Evolutionary conservation across 805 yeast genomes (phyloP), one percentile per base, ranked within the genome.

Genomic region (Candida saitoana): DNA sequence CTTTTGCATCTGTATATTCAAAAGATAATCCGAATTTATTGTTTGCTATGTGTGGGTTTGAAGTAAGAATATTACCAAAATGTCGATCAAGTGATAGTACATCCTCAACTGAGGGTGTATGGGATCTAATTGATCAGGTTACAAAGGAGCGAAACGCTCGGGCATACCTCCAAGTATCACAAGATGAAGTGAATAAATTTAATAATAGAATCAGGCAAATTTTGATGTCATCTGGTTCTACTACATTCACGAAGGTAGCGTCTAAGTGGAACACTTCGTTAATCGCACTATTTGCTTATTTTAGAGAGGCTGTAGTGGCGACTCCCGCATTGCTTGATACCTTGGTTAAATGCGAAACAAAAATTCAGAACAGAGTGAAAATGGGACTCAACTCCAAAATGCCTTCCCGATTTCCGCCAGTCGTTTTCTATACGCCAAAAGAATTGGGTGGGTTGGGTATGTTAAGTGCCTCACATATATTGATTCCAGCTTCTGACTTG

Each of bases 361-460:
- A 86, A 55, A 84, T 93, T 35, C 99, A 93, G 63, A 93, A 90
- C 41, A 74, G 96, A 49, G 96, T 93, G 15, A 93, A 93, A 58
- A 77, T 91, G 67, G 99, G 99, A 0, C 72, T 93, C 46, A 93
- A 93, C 55, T 91, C 98, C 11, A 93, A 93, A 63, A 93, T 93
- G 99, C 99, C 99, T 1, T 82, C 96, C 0, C 73, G 99, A 42
- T 93, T 93, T 65, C 99, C 99, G 3, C 99, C 99, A 0, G 97
- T 97, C 3, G 99, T 93, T 0, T 93, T 93, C 55, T 93, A 93
- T 59, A 89, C 99, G 0, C 99, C 99, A 0, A 91, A 90, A 52
- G 99, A 93, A 59, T 67, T 93, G 3, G 99, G 99, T 39, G 99
- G 99, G 34, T 67, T 93, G 34, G 99, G 99, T 18, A 93, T 93